Evolutionary conservation across 2,329 filamentous ascomycete species (phyloP).

Genomic region (Fusarium kyushuense): DNA sequence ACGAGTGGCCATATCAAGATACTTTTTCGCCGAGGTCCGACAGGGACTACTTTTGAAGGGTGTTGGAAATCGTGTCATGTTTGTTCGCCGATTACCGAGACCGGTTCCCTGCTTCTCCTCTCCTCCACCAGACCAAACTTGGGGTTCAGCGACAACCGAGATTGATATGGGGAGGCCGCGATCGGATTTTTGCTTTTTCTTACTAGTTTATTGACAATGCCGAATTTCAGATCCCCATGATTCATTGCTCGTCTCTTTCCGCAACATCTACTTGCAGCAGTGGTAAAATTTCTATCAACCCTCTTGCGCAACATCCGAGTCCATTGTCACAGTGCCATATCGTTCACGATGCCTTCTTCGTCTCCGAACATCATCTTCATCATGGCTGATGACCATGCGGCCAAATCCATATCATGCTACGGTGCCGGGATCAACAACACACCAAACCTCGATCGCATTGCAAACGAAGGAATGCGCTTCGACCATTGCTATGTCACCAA

Average conservation of each 20-base stretch:
- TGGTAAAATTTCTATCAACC: neutral
- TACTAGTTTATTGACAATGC: neutral
- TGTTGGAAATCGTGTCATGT: neutral
- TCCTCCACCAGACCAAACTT: neutral
- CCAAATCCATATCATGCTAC: conserved; percentile 63
- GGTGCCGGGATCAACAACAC: conserved; percentile 65
- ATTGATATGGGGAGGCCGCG: neutral
- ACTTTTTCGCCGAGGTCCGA: neutral
- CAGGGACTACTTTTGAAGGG: neutral
- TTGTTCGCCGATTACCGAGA: neutral
- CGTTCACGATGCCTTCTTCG: neutral
- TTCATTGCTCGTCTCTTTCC: neutral
- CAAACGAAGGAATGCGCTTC: conserved; percentile 62
- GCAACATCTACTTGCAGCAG: neutral
- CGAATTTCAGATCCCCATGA: rapidly evolving
- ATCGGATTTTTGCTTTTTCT: neutral
- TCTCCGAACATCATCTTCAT: conserved; percentile 59
- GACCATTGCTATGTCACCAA: conserved; percentile 68
- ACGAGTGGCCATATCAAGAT: neutral
- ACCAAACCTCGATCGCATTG: conserved; percentile 63
- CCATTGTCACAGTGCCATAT: rapidly evolving
- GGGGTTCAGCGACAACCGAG: neutral
- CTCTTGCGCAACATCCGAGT: no score
- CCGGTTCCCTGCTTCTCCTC: neutral
- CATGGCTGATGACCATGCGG: conserved; percentile 67